Base-by-base conservation (phyloP, 257 asterid species). In the Dorcoceras hygrometricum region DNA sequence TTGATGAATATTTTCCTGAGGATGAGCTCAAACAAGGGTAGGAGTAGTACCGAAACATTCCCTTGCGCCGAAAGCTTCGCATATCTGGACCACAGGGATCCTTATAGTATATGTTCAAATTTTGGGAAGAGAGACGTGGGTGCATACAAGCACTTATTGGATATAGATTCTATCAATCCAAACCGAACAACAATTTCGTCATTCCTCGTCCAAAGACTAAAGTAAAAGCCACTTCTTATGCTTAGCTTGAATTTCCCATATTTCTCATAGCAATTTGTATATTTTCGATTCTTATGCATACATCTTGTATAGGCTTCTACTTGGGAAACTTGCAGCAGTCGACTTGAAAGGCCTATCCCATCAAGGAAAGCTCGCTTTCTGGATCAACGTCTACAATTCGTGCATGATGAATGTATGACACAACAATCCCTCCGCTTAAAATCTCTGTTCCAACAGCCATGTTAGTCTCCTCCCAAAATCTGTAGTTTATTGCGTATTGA, bases 321-420 rank as follows among this genome's bases (percentile, higher is more conserved):
- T 87, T 55, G 90, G 79, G 79, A 87, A 87, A 73, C 89, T 91
- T 50, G 86, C 82, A 28, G 65, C 72, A 50, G 88, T 80, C 22
- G 81, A 83, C 72, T 73, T 91, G 76, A 80, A 81, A 66, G 91
- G 87, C 71, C 89, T 87, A 58, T 80, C 70, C 56, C 96, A 89
- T 78, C 96, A 89, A 68, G 90, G 87, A 75, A 89, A 89, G 81
- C 95, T 91, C 24, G 96, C 98, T 72, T 91, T 89, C 77, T 91
- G 98, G 98, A 89, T 91, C 75, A 91, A 91, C 79, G 80, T 81
- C 70, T 91, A 91, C 78, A 91, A 91, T 80, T 82, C 96, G 0
- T 91, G 98, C 87, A 91, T 91, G 96, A 89, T 91, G 96, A 91
- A 89, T 75, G 97, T 91, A 81, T 4, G 85, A 72, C 14, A 22